Evolutionary conservation across 1,284 basidiomycete species (phyloP).

Genomic region (Leucoagaricus sp.): DNA sequence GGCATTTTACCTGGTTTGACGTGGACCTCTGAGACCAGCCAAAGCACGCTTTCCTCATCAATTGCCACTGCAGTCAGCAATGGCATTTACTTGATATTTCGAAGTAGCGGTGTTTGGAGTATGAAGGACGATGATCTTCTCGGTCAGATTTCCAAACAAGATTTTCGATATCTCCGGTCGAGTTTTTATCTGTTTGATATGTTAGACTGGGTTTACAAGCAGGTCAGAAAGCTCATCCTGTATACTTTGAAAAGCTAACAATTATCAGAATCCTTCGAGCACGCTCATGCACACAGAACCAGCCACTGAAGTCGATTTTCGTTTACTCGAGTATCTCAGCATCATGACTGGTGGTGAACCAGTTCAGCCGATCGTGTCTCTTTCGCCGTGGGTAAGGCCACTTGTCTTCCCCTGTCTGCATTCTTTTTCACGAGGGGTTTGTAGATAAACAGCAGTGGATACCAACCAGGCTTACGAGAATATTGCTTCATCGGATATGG

Average conservation of each 20-base stretch:
- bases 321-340: background rate
- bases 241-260: too few relatives aligned
- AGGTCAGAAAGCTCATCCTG: too few relatives aligned
- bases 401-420: too few relatives aligned
- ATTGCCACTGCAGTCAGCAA: background rate
- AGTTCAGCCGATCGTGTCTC: background rate
- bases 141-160: background rate
- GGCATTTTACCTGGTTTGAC: background rate
- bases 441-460: too few relatives aligned
- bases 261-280: background rate
- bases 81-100: too few relatives aligned
- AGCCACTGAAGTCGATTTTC: background rate
- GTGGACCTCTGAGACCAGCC: background rate
- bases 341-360: background rate
- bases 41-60: background rate
- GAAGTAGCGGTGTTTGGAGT: too few relatives aligned
- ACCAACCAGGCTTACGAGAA: too few relatives aligned
- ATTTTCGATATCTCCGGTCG: constrained; percentile 2
- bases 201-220: too few relatives aligned
- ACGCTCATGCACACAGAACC: background rate
- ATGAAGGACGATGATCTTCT: background rate
- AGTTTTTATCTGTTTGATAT: too few relatives aligned
- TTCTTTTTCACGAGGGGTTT: too few relatives aligned
- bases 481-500: background rate
- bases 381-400: too few relatives aligned